Evolutionary conservation across 257 asterid species (phyloP).

Genomic region (Nicotiana paniculata): DNA sequence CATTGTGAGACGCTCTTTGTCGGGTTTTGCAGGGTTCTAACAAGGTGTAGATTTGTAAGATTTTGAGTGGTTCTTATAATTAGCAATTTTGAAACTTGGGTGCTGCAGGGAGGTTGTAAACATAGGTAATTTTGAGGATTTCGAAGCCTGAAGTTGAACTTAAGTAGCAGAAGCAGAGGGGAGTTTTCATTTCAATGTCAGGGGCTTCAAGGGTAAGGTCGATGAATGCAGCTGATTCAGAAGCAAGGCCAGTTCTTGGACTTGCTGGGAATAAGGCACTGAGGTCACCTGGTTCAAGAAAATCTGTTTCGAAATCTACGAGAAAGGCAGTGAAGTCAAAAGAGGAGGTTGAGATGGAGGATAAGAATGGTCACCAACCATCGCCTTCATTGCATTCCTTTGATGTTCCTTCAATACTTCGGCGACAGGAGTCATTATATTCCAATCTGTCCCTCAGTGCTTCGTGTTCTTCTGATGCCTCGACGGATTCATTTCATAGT

Average conservation of each 20-base stretch:
- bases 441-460: conserved; percentile 58
- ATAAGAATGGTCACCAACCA: conserved; percentile 12
- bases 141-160: neutral
- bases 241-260: conserved; percentile 24
- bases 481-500: conserved; percentile 83
- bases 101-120: too few species aligned
- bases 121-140: neutral
- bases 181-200: conserved; percentile 18
- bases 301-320: conserved; percentile 11
- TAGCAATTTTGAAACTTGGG: neutral
- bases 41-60: conserved; percentile 1
- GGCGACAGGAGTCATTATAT: conserved; percentile 25
- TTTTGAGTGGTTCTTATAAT: neutral
- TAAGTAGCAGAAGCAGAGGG: neutral
- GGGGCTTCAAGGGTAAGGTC: conserved; percentile 29
- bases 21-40: neutral
- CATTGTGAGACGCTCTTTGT: neutral
- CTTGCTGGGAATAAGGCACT: conserved; percentile 21
- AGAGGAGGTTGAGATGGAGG: conserved; percentile 23
- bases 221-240: conserved; percentile 24
- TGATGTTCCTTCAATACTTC: conserved; percentile 27
- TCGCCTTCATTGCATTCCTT: conserved; percentile 21
- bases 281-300: conserved; percentile 8
- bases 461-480: conserved; percentile 93
- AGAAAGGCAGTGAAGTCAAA: conserved; percentile 21